Percentiles rank a stretch among this genome's conserved stretches.
Conservation (phyloP, 306 rosid species). For the Cucurbita maxima region DNA sequence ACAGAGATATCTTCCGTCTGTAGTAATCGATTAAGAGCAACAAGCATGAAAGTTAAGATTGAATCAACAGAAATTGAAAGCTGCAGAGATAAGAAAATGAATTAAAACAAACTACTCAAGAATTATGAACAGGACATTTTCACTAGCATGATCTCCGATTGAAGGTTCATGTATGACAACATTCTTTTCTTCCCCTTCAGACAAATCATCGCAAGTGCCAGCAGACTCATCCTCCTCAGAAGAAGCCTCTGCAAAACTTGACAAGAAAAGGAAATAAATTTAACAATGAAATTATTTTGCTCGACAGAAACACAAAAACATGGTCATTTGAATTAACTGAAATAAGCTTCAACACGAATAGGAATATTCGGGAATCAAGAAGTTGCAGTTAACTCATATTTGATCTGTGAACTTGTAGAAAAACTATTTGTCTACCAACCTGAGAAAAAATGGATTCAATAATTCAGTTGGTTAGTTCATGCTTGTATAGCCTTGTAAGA, state of each 20-base stretch:
- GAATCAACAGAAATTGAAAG: background rate
- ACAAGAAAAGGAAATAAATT: background rate
- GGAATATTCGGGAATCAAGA: background rate
- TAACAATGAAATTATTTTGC: background rate
- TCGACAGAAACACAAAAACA: background rate
- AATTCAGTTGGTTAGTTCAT: background rate
- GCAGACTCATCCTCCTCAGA: conserved; percentile 26
- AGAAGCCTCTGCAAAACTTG: conserved; percentile 33
- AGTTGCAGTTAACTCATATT: background rate
- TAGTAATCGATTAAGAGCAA: conserved; percentile 14
- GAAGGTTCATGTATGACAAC: conserved; percentile 11
- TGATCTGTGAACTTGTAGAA: background rate
- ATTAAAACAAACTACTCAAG: background rate
- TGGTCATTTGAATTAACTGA: background rate
- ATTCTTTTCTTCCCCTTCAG: conserved; percentile 23
- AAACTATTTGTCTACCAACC: background rate
- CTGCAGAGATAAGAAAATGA: background rate
- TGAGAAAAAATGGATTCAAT: background rate
- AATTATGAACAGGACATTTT: conserved; percentile 21
- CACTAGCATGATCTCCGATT: conserved; percentile 12
- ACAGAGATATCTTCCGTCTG: conserved; percentile 18
- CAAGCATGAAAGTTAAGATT: background rate
- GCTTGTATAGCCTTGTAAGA: background rate
- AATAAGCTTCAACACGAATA: background rate
- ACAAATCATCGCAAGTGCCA: conserved; percentile 10